Percentiles rank a stretch among this genome's conserved stretches.
Conservation (phyloP, 2,329 filamentous ascomycete species). For the Aspergillus ochraceoroseus region DNA sequence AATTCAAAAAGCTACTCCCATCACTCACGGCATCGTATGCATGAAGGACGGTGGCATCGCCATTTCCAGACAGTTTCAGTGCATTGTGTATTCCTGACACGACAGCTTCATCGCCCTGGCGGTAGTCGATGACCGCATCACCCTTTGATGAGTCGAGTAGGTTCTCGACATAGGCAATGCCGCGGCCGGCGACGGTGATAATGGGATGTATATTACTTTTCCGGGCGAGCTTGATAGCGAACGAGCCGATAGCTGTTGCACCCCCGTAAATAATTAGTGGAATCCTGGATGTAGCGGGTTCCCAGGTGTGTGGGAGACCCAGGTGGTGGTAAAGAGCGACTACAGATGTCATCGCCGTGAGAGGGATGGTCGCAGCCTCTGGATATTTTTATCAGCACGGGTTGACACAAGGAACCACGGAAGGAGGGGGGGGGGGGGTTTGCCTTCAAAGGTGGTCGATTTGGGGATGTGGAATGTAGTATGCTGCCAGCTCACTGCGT, state of each 20-base stretch:
- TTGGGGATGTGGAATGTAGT: conserved; percentile 53
- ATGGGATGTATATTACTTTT: conserved; percentile 57
- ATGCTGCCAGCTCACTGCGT: conserved; percentile 50
- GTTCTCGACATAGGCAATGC: conserved; percentile 48
- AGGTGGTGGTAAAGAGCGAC: conserved; percentile 49
- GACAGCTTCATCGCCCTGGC: conserved; percentile 52
- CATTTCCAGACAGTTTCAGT: conserved; percentile 22
- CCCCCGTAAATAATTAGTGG: conserved; percentile 49
- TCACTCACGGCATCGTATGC: conserved; percentile 14
- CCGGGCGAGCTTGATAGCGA: conserved; percentile 53
- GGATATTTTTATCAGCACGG: not conserved
- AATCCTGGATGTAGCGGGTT: conserved; percentile 31
- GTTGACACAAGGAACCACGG: not conserved
- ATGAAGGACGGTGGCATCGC: not conserved
- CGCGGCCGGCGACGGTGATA: conserved; percentile 56
- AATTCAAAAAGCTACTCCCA: conserved; percentile 9
- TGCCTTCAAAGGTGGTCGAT: conserved; percentile 51
- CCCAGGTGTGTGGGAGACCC: conserved; percentile 49
- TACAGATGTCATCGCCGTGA: conserved; percentile 53
- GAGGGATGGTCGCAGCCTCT: conserved; percentile 55
- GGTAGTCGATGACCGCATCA: conserved; percentile 58
- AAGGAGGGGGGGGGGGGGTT: too few relatives aligned
- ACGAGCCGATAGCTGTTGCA: conserved; percentile 55
- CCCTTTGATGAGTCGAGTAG: conserved; percentile 53
- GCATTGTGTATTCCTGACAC: conserved; percentile 42